Evolutionary conservation across 352 stramenopile genomes (phyloP).

Genomic region (Paralagenidium karlingii): DNA sequence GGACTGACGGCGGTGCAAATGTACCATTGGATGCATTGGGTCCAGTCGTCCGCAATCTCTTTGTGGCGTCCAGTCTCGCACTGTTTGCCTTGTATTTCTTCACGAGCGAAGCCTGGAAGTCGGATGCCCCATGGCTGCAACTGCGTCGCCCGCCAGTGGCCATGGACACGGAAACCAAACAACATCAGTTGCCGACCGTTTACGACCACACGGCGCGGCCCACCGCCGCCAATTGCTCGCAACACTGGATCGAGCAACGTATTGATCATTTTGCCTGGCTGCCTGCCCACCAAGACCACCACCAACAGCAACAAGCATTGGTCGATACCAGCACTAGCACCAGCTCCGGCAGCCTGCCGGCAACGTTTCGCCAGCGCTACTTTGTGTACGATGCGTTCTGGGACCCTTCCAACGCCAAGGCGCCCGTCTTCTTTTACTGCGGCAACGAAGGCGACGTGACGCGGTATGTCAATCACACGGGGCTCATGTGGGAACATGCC

Average conservation of each 20-base stretch:
- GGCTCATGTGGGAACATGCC: slow-evolving; percentile 92
- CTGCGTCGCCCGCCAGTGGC: too few relatives aligned
- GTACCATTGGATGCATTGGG: too few relatives aligned
- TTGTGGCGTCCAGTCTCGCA: too few relatives aligned
- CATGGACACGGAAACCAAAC: too few relatives aligned
- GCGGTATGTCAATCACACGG: slow-evolving; percentile 90
- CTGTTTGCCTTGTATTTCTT: too few relatives aligned
- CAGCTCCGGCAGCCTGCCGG: slow-evolving; percentile 9
- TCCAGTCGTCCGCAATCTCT: too few relatives aligned
- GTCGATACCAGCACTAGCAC: slow-evolving; percentile 9
- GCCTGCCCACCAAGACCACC: slow-evolving; percentile 1
- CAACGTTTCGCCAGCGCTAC: slow-evolving; percentile 73
- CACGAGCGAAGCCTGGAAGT: too few relatives aligned
- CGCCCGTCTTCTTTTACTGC: slow-evolving; percentile 89
- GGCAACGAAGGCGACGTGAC: slow-evolving; percentile 92
- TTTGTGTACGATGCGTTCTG: slow-evolving; percentile 82
- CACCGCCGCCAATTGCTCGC: slow-evolving; percentile 82
- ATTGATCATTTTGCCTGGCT: slow-evolving; percentile 86
- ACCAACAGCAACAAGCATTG: too few relatives aligned
- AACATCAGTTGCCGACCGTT: too few relatives aligned
- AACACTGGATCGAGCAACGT: slow-evolving; percentile 79
- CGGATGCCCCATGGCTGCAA: too few relatives aligned
- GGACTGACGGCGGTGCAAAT: too few relatives aligned
- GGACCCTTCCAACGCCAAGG: slow-evolving; percentile 41
- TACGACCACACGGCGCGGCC: too few relatives aligned